Evolutionary conservation across 805 yeast species (phyloP), one percentile per base, ranked within the genome.

Genomic region (Tetrapisispora iriomotensis): DNA sequence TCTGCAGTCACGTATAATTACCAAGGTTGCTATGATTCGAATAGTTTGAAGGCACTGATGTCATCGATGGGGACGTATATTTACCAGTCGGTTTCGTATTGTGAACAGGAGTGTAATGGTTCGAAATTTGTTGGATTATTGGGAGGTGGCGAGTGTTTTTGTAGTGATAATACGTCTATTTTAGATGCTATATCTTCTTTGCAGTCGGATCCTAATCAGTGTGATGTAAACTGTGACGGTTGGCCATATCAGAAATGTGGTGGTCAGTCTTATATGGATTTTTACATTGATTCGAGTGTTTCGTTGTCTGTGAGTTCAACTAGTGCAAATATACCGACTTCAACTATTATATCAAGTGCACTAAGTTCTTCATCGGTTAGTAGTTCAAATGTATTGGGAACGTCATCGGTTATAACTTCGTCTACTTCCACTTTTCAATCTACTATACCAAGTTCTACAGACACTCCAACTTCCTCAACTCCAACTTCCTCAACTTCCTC

Each of bases 161-260:
- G 94, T 58, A 90, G 90, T 21, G 62, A 70, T 49, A 44, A 62
- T 1, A 87, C 86, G 14, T 62, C 70, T 49, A 44, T 62, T 1
- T 37, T 40, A 9, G 28, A 39, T 6, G 26, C 32, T 9, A 29
- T 54, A 25, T 41, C 58, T 1, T 64, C 72, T 8, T 52, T 66
- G 3, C 67, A 75, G 3, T 53, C 59, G 2, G 44, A 52, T 30
- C 52, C 55, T 10, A 42, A 51, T 31, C 44, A 58, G 19, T 80
- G 87, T 60, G 45, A 54, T 36, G 42, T 50, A 1, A 28, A 49
- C 4, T 85, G 95, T 60, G 56, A 53, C 17, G 94, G 86, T n/a
- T 85, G 70, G 59, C 72, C 75, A 8, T 32, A 47, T 3, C 81
- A 79, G 39, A 62, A 45, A 8, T 84, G 95, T 60, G 87, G 87